Evolutionary conservation across 306 rosid genomes (phyloP).

Genomic region (Cyamopsis tetragonoloba): DNA sequence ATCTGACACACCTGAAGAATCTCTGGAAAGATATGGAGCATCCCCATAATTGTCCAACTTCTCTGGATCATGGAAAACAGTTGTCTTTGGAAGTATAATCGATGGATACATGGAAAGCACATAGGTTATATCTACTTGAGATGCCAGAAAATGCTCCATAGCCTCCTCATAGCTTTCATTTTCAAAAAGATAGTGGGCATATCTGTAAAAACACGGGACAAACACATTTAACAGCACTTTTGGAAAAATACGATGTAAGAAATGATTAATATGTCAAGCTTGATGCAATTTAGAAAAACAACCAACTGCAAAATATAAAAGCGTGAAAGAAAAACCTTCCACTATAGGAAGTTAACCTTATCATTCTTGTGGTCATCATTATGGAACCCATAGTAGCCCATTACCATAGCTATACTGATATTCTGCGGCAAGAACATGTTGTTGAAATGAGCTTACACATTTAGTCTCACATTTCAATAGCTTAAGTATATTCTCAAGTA

Average conservation of each 20-base stretch:
- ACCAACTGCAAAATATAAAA: background rate
- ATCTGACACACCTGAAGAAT: conserved; percentile 79
- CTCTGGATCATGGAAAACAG: conserved; percentile 62
- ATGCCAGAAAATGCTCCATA: conserved; percentile 90
- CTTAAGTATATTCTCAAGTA: background rate
- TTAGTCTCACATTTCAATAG: conserved; percentile 3
- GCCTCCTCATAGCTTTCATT: conserved; percentile 95
- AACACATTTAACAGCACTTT: conserved; percentile 20
- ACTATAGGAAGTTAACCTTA: background rate
- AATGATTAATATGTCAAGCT: conserved; percentile 12
- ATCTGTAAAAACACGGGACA: conserved; percentile 48
- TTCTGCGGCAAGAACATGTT: background rate
- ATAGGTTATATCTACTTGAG: conserved; percentile 85
- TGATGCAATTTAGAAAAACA: background rate
- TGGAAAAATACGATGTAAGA: background rate
- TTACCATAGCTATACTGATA: background rate
- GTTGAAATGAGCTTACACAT: conserved; percentile 10
- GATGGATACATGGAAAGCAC: conserved; percentile 89
- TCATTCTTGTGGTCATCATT: background rate
- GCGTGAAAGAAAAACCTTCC: conserved; percentile 5
- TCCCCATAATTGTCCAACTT: conserved; percentile 68
- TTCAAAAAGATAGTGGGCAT: conserved; percentile 92
- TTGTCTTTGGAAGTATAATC: conserved; percentile 77
- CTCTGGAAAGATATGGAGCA: conserved; percentile 64
- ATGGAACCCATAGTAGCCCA: background rate